These are phyloP conservation scores for Gastrolobium villosum DNA, from an alignment of 306 rosid genomes.

Conservation along the genomic window DNA sequence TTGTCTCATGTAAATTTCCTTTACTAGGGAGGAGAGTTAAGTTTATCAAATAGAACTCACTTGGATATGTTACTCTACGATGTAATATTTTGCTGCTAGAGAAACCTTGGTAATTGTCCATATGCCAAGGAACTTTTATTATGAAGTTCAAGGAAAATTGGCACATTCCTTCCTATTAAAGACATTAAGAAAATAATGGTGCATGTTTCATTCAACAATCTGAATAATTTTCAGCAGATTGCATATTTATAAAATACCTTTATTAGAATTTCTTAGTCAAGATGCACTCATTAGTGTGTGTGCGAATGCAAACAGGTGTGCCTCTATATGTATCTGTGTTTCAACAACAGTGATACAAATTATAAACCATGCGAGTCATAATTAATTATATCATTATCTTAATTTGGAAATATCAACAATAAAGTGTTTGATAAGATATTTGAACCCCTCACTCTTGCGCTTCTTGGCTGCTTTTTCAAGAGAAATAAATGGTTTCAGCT, in stretches of 20 bases:
- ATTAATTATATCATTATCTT: background rate
- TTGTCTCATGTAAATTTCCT: background rate
- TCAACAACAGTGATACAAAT: background rate
- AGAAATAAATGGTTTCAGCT: background rate
- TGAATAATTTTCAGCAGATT: background rate
- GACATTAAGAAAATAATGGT: background rate
- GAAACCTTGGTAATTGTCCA: background rate
- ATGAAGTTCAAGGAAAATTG: background rate
- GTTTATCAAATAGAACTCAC: background rate
- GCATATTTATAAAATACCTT: conserved; percentile 10
- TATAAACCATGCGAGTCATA: conserved; percentile 5
- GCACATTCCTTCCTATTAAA: background rate
- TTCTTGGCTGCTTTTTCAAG: conserved; percentile 11
- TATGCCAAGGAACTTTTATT: background rate
- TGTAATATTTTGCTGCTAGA: background rate
- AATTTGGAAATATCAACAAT: background rate
- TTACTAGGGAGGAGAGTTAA: background rate
- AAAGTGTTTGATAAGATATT: conserved; percentile 15
- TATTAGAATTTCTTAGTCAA: background rate
- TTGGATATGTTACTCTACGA: background rate
- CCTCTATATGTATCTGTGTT: background rate
- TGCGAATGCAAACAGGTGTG: background rate
- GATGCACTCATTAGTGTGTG: background rate
- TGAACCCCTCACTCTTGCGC: background rate
- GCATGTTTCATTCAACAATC: conserved; percentile 6